A percentile compares a stretch with the other conserved stretches of the same genome.
Evolutionary conservation across 2,329 filamentous ascomycete genomes (phyloP).

Genomic region (Ophiostoma populinum): DNA sequence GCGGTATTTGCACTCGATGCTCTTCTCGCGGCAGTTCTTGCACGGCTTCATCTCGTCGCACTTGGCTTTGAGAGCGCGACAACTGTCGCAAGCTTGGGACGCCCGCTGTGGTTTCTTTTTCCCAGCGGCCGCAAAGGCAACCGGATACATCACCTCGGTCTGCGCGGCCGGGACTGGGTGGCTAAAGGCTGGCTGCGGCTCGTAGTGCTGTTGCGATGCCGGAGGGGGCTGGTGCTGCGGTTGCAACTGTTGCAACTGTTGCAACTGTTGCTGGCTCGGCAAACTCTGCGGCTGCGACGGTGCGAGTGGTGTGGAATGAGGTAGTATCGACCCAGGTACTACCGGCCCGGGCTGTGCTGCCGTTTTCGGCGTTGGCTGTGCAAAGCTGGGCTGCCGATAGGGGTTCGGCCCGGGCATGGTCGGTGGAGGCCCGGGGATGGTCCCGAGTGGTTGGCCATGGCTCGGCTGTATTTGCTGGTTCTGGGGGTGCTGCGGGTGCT

Average conservation of each 20-base stretch:
- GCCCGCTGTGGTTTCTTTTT: conserved; percentile 50
- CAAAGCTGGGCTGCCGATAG: conserved; percentile 26
- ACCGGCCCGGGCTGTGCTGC: no score
- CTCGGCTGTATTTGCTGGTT: conserved; percentile 15
- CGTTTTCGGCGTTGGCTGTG: no score
- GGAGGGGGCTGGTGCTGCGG: conserved; percentile 12
- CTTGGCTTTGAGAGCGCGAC: conserved; percentile 74
- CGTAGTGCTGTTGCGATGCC: conserved; percentile 16
- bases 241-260: conserved; percentile 6
- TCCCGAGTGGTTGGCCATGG: conserved; percentile 25
- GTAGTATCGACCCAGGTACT: no score
- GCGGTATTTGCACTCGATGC: conserved; percentile 68
- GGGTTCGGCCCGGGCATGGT: no score
- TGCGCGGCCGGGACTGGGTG: conserved; percentile 13
- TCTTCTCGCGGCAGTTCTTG: conserved; percentile 79
- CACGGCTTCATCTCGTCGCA: conserved; percentile 76
- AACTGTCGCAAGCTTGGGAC: conserved; percentile 76
- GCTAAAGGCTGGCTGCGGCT: conserved; percentile 15
- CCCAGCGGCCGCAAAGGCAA: conserved; percentile 27
- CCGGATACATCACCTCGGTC: conserved; percentile 23
- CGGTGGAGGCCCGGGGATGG: conserved; percentile 11
- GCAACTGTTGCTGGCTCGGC: not conserved
- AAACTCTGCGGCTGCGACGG: not conserved
- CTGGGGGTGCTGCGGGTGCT: conserved; percentile 18
- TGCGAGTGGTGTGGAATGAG: conserved; percentile 14